Evolutionary conservation across 1,139 yeast species (phyloP).

Genomic region (Candida glucosophila): DNA sequence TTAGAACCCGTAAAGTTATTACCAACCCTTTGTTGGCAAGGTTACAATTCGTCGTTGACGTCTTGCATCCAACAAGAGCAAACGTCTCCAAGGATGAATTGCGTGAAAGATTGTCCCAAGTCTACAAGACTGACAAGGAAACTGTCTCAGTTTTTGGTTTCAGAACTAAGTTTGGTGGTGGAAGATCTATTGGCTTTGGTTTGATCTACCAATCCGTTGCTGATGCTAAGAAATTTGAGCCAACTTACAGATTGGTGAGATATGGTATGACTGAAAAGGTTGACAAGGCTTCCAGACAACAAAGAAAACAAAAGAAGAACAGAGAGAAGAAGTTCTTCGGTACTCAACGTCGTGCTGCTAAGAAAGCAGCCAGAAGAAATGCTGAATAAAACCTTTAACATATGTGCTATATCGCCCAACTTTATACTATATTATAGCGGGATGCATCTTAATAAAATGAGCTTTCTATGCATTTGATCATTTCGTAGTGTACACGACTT

Average conservation of each 20-base stretch:
- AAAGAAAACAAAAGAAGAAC: constrained; percentile 99
- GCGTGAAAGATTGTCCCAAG: constrained; percentile 93
- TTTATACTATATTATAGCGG: too few relatives aligned
- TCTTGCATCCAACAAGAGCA: constrained; percentile 99
- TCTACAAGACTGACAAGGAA: constrained; percentile 98
- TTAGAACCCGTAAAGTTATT: constrained; percentile 99
- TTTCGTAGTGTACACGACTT: too few relatives aligned
- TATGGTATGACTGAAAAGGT: constrained; percentile 94
- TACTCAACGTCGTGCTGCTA: constrained; percentile 93
- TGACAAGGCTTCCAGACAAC: constrained; percentile 98
- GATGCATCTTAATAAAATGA: too few relatives aligned
- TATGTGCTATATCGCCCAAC: too few relatives aligned
- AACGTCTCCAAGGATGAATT: constrained; percentile 99
- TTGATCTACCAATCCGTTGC: constrained; percentile 97
- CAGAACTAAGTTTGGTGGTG: constrained; percentile 99
- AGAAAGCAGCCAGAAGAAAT: constrained; percentile 73
- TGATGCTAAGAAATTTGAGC: constrained; percentile 98
- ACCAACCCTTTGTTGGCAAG: constrained; percentile 99
- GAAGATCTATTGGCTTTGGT: constrained; percentile 99
- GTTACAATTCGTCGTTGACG: constrained; percentile 99
- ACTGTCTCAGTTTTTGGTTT: constrained; percentile 98
- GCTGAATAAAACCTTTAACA: constrained; percentile 46
- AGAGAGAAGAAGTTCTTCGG: constrained; percentile 99
- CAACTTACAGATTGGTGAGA: constrained; percentile 98
- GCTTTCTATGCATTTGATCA: too few relatives aligned